Base-by-base conservation (phyloP, 768 basidiomycete species). In the Mycena pura region DNA sequence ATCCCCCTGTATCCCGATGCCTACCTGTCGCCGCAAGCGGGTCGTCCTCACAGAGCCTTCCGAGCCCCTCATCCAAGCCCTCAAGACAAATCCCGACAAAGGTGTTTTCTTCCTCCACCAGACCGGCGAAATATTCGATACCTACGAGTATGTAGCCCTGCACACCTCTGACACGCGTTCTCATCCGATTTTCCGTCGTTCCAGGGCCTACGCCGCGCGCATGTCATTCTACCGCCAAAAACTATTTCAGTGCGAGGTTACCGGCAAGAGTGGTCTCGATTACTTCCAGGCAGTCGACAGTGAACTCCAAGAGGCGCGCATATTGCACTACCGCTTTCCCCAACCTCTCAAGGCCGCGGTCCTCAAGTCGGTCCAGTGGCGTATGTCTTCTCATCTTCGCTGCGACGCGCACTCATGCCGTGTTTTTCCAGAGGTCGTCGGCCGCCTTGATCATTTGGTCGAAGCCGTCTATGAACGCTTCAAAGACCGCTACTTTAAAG, bases 181-280 rank as follows among this genome's bases (percentile, higher is more conserved):
- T 74, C 68, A 63, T 55, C 39, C 67, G 47, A 44, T 61, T 68
- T 67, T 49, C 46, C 61, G n/a, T 40, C 51, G 24, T 50, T 54
- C 63, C 70, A 85, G 83, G 69, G 87, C 93, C 22, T 98, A 96
- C 80, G 86, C 91, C 43, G 86, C 92, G 31, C 90, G 96, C 69
- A 92, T 96, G 86, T 90, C 92, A 61, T 99, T 97, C 82, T 97
- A 97, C 80, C 86, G 88, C 54, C 84, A 93, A 60, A 95, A 93
- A 71, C 90, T 95, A 71, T 99, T 98, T 77, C 94, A 96, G 72
- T 99, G 96, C 74, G 96, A 98, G 79, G 93, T 96, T 70, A 95
- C 93, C 31, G 95, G 96, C 76, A 96, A 95, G 80, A 91, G 92
- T 66, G 89, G 90, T 54, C 84, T 99, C 53, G 91, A 93, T 80